Conservation (phyloP, 2,329 filamentous ascomycete species). For the Geosmithia putterillii region DNA sequence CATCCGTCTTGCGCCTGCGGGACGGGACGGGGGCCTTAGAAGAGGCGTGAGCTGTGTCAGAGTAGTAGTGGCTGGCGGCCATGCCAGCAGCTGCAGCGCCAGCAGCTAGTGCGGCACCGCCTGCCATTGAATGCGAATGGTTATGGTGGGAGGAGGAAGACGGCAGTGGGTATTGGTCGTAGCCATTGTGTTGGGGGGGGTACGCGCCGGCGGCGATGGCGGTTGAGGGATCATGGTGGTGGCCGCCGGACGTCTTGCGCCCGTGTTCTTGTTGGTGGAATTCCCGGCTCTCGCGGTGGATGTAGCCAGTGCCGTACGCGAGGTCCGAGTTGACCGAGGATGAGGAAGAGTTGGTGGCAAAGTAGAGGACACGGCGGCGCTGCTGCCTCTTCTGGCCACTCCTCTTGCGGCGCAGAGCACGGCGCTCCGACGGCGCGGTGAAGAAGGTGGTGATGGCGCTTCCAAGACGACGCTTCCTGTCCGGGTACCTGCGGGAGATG, state of each 20-base stretch:
- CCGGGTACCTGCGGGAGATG: slow-evolving; percentile 44
- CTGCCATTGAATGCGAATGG: neutral
- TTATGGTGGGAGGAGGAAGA: neutral
- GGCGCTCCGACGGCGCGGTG: slow-evolving; percentile 43
- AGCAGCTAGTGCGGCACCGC: slow-evolving; percentile 2
- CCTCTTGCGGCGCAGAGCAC: slow-evolving; percentile 18
- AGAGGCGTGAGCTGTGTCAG: neutral
- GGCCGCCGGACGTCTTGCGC: slow-evolving; percentile 4
- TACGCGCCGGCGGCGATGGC: neutral
- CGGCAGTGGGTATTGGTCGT: slow-evolving; percentile 6
- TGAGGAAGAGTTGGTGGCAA: slow-evolving; percentile 48
- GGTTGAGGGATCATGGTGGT: slow-evolving; percentile 1
- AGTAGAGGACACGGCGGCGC: slow-evolving; percentile 39
- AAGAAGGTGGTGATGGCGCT: slow-evolving; percentile 49
- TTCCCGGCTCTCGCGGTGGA: slow-evolving; percentile 20
- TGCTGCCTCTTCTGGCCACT: slow-evolving; percentile 31
- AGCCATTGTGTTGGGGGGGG: neutral
- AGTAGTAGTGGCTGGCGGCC: slow-evolving; percentile 2
- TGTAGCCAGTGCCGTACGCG: slow-evolving; percentile 52
- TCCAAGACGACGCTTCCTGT: slow-evolving; percentile 34
- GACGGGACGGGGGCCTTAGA: slow-evolving; percentile 3
- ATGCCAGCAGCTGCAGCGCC: neutral
- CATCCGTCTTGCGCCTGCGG: slow-evolving; percentile 20
- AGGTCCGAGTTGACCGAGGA: slow-evolving; percentile 57
- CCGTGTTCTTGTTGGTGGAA: too few species aligned